Percentiles rank a stretch among this genome's conserved stretches.
phyloP scores from a whole-genome alignment of 305 asterid species.

The Coffea humblotiana region DNA sequence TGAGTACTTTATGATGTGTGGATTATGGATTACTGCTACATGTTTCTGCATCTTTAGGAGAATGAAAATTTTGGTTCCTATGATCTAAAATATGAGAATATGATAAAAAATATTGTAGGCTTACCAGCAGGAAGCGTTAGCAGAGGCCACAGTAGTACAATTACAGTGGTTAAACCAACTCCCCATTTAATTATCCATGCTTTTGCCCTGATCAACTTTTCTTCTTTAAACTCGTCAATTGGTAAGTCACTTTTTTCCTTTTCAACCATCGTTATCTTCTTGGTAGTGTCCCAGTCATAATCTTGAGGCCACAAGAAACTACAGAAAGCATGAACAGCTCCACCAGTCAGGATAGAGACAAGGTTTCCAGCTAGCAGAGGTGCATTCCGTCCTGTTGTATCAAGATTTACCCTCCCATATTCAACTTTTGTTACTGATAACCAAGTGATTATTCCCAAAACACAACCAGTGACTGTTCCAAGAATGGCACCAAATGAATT shows the following conservation, averaged over 20 bases:
- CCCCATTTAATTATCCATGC: slow-evolving; percentile 91
- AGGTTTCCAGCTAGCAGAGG: slow-evolving; percentile 93
- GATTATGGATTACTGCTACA: neutral
- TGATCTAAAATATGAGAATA: neutral
- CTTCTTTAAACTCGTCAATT: slow-evolving; percentile 65
- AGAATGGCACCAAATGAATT: slow-evolving; percentile 76
- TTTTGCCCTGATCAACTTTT: slow-evolving; percentile 61
- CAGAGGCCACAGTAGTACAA: slow-evolving; percentile 73
- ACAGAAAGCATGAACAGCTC: slow-evolving; percentile 65
- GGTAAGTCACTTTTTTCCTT: slow-evolving; percentile 61
- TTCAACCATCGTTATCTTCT: slow-evolving; percentile 74
- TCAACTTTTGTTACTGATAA: slow-evolving; percentile 64
- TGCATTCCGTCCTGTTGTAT: slow-evolving; percentile 89
- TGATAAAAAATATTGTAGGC: neutral
- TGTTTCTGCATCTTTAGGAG: neutral
- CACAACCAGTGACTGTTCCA: slow-evolving; percentile 63
- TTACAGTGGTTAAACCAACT: slow-evolving; percentile 63
- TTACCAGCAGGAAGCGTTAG: slow-evolving; percentile 87
- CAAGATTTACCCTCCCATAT: slow-evolving; percentile 77
- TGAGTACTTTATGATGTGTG: too few species aligned
- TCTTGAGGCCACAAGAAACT: slow-evolving; percentile 73
- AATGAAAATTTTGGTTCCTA: neutral
- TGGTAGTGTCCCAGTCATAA: slow-evolving; percentile 82
- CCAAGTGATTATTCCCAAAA: slow-evolving; percentile 81
- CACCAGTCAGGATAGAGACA: slow-evolving; percentile 80